Conservation (phyloP, 2,329 filamentous ascomycete species). For the Coleophoma eucalyptorum region DNA sequence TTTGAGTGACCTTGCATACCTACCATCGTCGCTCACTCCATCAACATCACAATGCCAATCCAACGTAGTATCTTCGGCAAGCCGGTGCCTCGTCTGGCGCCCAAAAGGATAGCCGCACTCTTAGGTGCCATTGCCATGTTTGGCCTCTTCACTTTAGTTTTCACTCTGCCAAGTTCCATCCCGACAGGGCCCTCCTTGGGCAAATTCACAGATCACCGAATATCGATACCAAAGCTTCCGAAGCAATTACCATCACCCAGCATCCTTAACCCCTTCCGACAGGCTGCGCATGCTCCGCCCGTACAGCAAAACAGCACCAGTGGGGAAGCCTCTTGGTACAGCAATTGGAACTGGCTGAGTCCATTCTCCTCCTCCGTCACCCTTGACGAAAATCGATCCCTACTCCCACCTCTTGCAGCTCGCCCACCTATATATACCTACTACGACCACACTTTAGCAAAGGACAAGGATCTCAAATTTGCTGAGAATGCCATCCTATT, state of each 20-base stretch:
- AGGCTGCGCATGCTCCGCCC: slow-evolving; percentile 66
- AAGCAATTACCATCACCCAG: slow-evolving; percentile 33
- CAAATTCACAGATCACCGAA: slow-evolving; percentile 44
- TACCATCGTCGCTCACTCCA: no score
- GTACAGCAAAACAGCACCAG: slow-evolving; percentile 75
- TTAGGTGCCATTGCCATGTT: slow-evolving; percentile 48
- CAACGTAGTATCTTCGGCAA: slow-evolving; percentile 43
- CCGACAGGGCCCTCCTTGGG: slow-evolving; percentile 46
- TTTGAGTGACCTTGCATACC: no score
- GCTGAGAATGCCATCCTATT: slow-evolving; percentile 77
- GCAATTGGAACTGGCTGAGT: slow-evolving; percentile 84
- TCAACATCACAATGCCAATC: slow-evolving; percentile 36
- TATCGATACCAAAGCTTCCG: slow-evolving; percentile 42
- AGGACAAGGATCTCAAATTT: slow-evolving; percentile 59
- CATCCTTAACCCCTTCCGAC: slow-evolving; percentile 63
- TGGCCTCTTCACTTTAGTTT: slow-evolving; percentile 49
- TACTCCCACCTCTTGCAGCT: slow-evolving; percentile 71
- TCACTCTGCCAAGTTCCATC: slow-evolving; percentile 44
- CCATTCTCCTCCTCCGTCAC: slow-evolving; percentile 81
- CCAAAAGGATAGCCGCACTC: slow-evolving; percentile 49
- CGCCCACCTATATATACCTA: slow-evolving; percentile 85
- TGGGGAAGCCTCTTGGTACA: slow-evolving; percentile 79
- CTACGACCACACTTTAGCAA: slow-evolving; percentile 67
- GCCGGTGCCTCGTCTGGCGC: slow-evolving; percentile 44
- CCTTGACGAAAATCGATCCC: slow-evolving; percentile 76